phyloP scores from a whole-genome alignment of 768 basidiomycete species.

The Crepidotus variabilis region DNA sequence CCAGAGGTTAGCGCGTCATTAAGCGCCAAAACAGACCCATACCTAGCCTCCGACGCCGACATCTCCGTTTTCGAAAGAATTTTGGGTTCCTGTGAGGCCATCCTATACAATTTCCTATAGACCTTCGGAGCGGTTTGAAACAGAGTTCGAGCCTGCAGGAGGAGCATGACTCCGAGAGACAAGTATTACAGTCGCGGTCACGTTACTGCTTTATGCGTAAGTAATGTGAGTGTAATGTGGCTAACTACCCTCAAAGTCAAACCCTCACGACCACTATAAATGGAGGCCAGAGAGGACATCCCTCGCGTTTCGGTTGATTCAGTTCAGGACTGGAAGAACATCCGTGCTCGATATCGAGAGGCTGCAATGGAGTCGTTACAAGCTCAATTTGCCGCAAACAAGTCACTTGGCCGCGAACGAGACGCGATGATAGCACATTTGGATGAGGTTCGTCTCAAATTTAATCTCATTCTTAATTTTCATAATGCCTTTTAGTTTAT shows the following conservation, averaged over 20 bases:
- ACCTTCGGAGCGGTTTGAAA: not conserved
- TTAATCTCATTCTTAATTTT: not conserved
- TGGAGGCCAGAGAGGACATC: conserved; percentile 40
- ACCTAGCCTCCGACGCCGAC: conserved; percentile 57
- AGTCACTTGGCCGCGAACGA: conserved; percentile 34
- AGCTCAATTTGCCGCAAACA: conserved; percentile 36
- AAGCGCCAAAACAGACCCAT: conserved; percentile 12
- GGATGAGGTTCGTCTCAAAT: conserved; percentile 38
- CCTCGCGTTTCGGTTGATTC: conserved; percentile 60
- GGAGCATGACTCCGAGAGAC: not conserved
- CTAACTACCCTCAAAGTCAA: not conserved
- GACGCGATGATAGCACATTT: conserved; percentile 47
- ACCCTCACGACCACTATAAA: conserved; percentile 7
- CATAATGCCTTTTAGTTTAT: conserved; percentile 42
- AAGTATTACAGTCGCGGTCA: conserved; percentile 4
- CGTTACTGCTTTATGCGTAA: not conserved
- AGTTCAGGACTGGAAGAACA: conserved; percentile 61
- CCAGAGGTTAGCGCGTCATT: not conserved
- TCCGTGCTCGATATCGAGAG: conserved; percentile 49
- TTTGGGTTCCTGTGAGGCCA: conserved; percentile 33
- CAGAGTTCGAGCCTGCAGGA: not conserved
- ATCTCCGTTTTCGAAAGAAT: conserved; percentile 52
- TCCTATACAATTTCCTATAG: not conserved
- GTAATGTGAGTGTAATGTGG: too few relatives aligned
- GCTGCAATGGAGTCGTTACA: conserved; percentile 45